Base-by-base conservation (phyloP, 768 basidiomycete species). In the Trichaptum fuscoviolaceum region DNA sequence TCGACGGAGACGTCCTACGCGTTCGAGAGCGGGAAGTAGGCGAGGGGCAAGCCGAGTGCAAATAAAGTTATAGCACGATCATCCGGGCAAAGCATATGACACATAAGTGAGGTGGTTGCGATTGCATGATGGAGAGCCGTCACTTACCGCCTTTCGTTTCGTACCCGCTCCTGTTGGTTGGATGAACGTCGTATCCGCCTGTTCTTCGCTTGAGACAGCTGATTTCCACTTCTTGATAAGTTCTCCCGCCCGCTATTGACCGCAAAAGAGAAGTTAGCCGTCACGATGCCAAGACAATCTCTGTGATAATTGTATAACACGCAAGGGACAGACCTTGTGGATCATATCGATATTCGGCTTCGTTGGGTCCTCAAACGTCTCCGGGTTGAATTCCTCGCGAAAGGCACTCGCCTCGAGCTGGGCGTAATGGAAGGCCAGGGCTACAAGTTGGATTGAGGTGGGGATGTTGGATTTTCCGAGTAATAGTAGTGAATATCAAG, bases 381-480 rank as follows among this genome's bases (percentile, higher is more conserved):
- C 85, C 1, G 84, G 80, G 73, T 96, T 88, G 69, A 89, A 97
- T 67, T 95, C 87, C 73, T 97, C 93, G 63, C 92, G 87, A 77
- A 99, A 96, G 0, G 97, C 97, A 64, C 87, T 88, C 8, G 96
- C 93, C 77, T 97, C 89, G 8, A 99, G 83, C 72, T 96, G 92
- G 23, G 87, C 91, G 75, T 96, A 95, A 73, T 96, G 93, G 70
- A 86, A 94, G 15, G 89, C 89, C 64, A 98, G 84, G 5, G 92
- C 93, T 94, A 70, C 57, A 70, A 58, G 59, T 18, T 35, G 63
- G 60, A 35, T 27, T 59, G 30, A 24, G 64, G 36, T 63, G 66
- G 9, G 24, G 35, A 59, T 36, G 17, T 20, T 20, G 24, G 66
- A 62, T 52, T 42, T 23, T 35, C 63, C 64, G 62, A 63, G 67